Conservation (phyloP, 192 early-diverging fungal species). For the Backusella tuberculispora region DNA sequence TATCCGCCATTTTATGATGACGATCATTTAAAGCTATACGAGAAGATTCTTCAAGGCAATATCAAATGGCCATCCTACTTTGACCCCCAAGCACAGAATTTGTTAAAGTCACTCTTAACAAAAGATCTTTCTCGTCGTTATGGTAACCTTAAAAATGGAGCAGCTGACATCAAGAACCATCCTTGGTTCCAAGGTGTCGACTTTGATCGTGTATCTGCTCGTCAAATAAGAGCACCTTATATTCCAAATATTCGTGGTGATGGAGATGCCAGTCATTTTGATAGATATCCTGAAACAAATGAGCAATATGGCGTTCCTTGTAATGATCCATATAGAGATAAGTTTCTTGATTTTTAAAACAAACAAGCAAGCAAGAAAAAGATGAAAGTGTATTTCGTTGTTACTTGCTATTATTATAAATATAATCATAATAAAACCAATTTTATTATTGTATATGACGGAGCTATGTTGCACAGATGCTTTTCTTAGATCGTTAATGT, state of each 20-base stretch:
- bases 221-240: conserved; percentile 85
- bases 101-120: conserved; percentile 80
- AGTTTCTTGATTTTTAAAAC: conserved; percentile 27
- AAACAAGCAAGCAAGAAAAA: neutral
- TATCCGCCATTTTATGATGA: conserved; percentile 95
- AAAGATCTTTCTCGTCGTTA: conserved; percentile 83
- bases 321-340: conserved; percentile 31
- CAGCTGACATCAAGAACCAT: conserved; percentile 91
- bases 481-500: no score
- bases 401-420: conserved; percentile 73
- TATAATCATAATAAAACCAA: conserved; percentile 38
- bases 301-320: conserved; percentile 80
- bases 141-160: conserved; percentile 86
- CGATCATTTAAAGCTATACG: conserved; percentile 88
- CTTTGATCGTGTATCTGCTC: conserved; percentile 75
- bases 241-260: conserved; percentile 79
- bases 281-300: conserved; percentile 89
- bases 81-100: conserved; percentile 78
- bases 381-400: neutral
- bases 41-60: conserved; percentile 85
- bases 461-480: no score
- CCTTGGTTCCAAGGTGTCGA: conserved; percentile 95
- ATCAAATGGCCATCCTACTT: conserved; percentile 87
- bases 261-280: conserved; percentile 95
- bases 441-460: no score